A percentile compares a stretch with the other conserved stretches of the same genome.
These are phyloP conservation scores for Pyrus pyrifolia DNA, from an alignment of 306 rosid species.

Conservation along the genomic window DNA sequence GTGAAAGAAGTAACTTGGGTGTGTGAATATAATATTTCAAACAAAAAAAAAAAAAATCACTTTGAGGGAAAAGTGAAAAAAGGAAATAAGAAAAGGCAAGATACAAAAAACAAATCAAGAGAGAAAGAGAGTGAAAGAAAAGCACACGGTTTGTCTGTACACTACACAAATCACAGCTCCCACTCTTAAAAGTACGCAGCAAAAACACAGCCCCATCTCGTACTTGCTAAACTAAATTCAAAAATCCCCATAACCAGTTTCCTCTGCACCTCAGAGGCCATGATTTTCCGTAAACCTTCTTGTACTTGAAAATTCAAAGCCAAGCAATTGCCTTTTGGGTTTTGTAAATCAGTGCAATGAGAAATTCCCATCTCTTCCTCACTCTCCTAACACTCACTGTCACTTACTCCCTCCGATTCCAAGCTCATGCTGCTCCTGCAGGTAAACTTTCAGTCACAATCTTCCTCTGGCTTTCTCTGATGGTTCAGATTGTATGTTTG, in stretches of 20 bases:
- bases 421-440: conserved; percentile 77
- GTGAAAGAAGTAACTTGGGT: too few relatives aligned
- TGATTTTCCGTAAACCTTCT: not conserved
- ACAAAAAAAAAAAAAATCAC: too few relatives aligned
- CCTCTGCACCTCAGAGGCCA: not conserved
- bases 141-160: too few relatives aligned
- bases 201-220: not conserved
- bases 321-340: conserved; percentile 4
- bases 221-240: not conserved
- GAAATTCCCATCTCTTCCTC: conserved; percentile 31
- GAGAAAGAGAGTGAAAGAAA: too few relatives aligned
- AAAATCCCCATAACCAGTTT: not conserved
- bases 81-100: too few relatives aligned
- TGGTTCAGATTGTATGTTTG: conserved; percentile 6
- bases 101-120: too few relatives aligned
- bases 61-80: too few relatives aligned
- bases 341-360: conserved; percentile 32
- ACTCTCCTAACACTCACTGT: conserved; percentile 25
- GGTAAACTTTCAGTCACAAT: conserved; percentile 36
- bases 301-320: not conserved
- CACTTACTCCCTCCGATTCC: conserved; percentile 38
- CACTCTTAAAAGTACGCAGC: not conserved
- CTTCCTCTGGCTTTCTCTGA: not conserved
- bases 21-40: too few relatives aligned
- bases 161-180: not conserved